Conservation (phyloP, 1,284 basidiomycete species). For the Sporisorium exsertum region DNA sequence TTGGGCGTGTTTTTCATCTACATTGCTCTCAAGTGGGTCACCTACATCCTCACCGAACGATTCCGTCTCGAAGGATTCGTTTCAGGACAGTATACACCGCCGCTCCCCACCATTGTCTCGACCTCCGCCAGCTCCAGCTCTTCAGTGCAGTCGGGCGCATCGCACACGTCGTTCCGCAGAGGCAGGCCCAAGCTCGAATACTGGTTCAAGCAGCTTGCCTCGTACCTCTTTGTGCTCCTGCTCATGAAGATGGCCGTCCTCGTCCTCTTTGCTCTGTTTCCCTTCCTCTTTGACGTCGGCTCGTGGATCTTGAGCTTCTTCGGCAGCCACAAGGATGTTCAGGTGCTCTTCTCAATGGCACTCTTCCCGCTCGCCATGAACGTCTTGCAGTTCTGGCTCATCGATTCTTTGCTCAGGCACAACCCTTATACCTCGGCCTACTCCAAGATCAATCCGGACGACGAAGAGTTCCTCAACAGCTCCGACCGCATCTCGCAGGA, state of each 20-base stretch:
- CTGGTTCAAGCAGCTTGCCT: conserved; percentile 85
- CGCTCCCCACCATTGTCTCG: conserved; percentile 19
- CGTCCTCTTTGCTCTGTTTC: conserved; percentile 75
- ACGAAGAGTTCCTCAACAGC: conserved; percentile 34
- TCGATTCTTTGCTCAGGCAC: conserved; percentile 65
- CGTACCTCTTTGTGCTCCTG: conserved; percentile 82
- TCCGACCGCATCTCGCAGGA: conserved; percentile 39
- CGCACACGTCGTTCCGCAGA: conserved; percentile 17
- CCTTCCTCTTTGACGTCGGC: conserved; percentile 79
- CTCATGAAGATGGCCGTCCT: conserved; percentile 90
- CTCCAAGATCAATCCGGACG: conserved; percentile 44
- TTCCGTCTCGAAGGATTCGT: conserved; percentile 81
- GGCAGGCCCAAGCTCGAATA: conserved; percentile 69
- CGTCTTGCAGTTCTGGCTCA: conserved; percentile 67
- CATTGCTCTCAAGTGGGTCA: conserved; percentile 78
- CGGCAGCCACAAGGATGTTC: conserved; percentile 71
- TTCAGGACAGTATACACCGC: conserved; percentile 79
- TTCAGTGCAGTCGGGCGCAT: conserved; percentile 10
- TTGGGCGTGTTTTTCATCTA: conserved; percentile 89
- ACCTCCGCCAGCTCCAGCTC: conserved; percentile 4
- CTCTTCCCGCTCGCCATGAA: conserved; percentile 92
- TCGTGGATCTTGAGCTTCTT: conserved; percentile 88
- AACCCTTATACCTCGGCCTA: conserved; percentile 58
- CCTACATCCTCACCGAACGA: conserved; percentile 77
- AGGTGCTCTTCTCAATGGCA: conserved; percentile 78